Conservation (phyloP, 2,329 filamentous ascomycete genomes). For the Monosporascus sp. region DNA sequence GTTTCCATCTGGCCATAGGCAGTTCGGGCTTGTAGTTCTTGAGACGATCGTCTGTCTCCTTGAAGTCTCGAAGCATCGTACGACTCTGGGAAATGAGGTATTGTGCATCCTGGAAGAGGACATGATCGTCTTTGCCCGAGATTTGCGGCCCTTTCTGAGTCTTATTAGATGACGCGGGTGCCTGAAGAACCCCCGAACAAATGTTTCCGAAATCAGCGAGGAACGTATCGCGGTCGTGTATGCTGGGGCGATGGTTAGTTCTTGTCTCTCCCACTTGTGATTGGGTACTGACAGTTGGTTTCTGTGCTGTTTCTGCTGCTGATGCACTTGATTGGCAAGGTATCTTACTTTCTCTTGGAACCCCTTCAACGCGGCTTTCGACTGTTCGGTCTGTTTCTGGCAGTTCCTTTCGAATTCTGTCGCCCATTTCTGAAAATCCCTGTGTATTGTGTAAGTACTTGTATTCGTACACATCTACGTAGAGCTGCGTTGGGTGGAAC, state of each 20-base stretch:
- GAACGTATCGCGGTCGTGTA: conserved; percentile 6
- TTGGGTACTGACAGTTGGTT: neutral
- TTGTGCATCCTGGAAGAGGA: conserved; percentile 19
- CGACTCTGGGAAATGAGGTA: conserved; percentile 15
- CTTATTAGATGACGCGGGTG: neutral
- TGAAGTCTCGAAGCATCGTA: conserved; percentile 24
- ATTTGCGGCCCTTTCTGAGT: neutral
- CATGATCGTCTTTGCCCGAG: conserved; percentile 16
- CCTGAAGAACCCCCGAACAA: conserved; percentile 3
- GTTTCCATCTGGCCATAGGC: conserved; percentile 25
- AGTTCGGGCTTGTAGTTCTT: conserved; percentile 17
- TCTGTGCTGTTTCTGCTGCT: conserved; percentile 24
- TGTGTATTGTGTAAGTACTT: conserved; percentile 1
- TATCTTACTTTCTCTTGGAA: conserved; percentile 20
- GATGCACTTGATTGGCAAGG: conserved; percentile 13
- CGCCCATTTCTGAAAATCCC: conserved; percentile 21
- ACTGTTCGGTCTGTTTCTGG: conserved; percentile 21
- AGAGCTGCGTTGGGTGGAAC: neutral
- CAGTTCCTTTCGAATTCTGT: conserved; percentile 23
- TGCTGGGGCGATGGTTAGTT: conserved; percentile 11
- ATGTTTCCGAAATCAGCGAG: conserved; percentile 10
- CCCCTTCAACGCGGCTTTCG: conserved; percentile 23
- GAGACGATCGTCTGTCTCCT: conserved; percentile 20
- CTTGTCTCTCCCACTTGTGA: neutral
- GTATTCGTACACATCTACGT: neutral